Evolutionary conservation across 2,329 filamentous ascomycete genomes (phyloP).

Genomic region (Myriangium duriaei): DNA sequence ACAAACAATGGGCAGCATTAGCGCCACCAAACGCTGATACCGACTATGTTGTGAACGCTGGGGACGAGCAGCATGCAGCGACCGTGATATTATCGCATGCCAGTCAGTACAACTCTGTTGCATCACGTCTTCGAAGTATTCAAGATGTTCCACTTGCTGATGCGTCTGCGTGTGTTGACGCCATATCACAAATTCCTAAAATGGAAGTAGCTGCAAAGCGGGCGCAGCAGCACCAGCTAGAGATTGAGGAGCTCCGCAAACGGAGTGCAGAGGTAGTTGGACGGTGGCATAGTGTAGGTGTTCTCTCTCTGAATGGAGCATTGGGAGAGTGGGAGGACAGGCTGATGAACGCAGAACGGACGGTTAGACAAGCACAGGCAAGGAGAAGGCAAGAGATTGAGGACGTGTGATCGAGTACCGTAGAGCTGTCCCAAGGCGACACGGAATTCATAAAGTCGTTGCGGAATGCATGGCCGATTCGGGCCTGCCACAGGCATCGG

Average conservation of each 20-base stretch:
- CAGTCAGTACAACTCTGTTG: conserved; percentile 28
- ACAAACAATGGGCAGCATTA: too few relatives aligned
- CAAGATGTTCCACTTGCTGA: conserved; percentile 32
- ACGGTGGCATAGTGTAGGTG: conserved; percentile 59
- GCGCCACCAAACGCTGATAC: conserved; percentile 16
- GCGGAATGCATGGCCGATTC: too few relatives aligned
- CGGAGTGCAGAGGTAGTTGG: conserved; percentile 44
- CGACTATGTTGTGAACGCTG: background rate
- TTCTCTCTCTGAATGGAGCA: conserved; percentile 54
- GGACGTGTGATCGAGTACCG: conserved; percentile 19
- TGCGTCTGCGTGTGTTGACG: conserved; percentile 33
- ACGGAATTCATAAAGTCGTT: too few relatives aligned
- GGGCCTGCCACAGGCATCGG: too few relatives aligned
- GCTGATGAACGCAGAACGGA: conserved; percentile 52
- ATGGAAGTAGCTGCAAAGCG: conserved; percentile 49
- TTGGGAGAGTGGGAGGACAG: conserved; percentile 62
- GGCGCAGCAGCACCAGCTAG: conserved; percentile 48
- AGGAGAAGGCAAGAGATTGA: conserved; percentile 42
- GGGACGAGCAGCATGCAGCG: conserved; percentile 8
- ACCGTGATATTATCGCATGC: conserved; percentile 34
- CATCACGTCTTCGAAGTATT: conserved; percentile 33
- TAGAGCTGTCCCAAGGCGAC: too few relatives aligned
- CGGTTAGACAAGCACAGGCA: conserved; percentile 51
- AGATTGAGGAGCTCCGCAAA: conserved; percentile 50
- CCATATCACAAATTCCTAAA: conserved; percentile 47